Conservation (phyloP, 2,329 filamentous ascomycete genomes). For the Diaporthe citri region DNA sequence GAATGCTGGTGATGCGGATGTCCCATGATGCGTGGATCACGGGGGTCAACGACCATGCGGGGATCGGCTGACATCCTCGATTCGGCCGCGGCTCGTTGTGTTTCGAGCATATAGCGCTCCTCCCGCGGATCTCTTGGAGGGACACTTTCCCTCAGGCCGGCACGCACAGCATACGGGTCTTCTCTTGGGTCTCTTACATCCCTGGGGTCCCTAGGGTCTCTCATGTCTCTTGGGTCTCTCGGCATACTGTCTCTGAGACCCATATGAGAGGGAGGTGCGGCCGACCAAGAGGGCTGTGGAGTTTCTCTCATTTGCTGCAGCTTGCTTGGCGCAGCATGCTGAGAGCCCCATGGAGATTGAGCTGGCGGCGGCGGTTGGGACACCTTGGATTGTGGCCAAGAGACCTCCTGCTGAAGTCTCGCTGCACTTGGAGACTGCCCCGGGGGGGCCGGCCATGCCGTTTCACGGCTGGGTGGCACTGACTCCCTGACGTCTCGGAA, state of each 20-base stretch:
- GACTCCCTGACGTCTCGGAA: conserved; percentile 59
- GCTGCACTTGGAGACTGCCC: conserved; percentile 42
- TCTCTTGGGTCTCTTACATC: conserved; percentile 26
- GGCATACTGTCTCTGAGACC: conserved; percentile 41
- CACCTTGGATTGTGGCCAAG: conserved; percentile 52
- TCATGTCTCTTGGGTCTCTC: conserved; percentile 21
- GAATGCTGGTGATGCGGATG: conserved; percentile 39
- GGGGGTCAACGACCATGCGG: conserved; percentile 36
- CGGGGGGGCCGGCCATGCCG: conserved; percentile 50
- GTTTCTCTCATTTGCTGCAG: conserved; percentile 50
- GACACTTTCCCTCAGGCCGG: conserved; percentile 28
- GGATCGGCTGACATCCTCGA: conserved; percentile 37
- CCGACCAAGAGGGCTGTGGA: conserved; percentile 52
- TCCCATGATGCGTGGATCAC: conserved; percentile 38
- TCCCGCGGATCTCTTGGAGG: conserved; percentile 30
- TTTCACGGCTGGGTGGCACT: conserved; percentile 51
- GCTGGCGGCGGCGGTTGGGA: conserved; percentile 50
- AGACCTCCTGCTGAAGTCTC: conserved; percentile 47
- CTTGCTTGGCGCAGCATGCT: conserved; percentile 53
- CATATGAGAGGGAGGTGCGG: conserved; percentile 44
- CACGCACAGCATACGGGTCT: conserved; percentile 36
- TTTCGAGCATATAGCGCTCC: conserved; percentile 38
- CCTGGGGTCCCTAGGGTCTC: conserved; percentile 8
- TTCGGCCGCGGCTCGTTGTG: conserved; percentile 33
- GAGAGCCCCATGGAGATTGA: conserved; percentile 55